Evolutionary conservation across 78 protist genomes (phyloP), one percentile per base, ranked within the genome.

Genomic region (Speleostelium caveatum): DNA sequence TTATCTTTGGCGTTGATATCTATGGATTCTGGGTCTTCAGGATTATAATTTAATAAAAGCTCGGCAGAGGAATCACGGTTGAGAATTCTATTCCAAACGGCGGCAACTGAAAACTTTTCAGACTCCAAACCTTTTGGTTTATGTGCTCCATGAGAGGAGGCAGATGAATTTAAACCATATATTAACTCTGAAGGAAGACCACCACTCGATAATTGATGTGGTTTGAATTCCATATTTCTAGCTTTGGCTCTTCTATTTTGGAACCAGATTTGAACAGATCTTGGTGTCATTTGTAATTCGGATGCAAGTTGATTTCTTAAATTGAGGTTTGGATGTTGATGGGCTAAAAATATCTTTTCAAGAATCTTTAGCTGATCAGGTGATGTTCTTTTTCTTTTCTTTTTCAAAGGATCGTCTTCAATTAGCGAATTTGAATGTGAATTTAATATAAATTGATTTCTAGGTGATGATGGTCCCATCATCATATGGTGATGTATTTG

Each of bases 241-340:
- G 86, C 75, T 69, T 85, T 86, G 62, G 93, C 93, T 41, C 95
- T 85, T 42, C 95, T 69, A 55, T 93, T 93, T 76, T 93, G 95
- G 69, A 93, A 93, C 95, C 95, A 93, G n/a, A 83, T 75, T 62
- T 86, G 95, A 28, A 93, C 95, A 1, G 88, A 51, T 53, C 95
- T 51, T 21, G 95, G 90, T 32, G 93, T 75, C 95, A 93, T 86
- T 16, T 53, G 74, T 49, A 93, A 78, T 41, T 80, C 86, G 41
- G 72, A 39, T 2, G 95, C 95, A 36, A 93, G 85, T 26, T 75
- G 86, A 41, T 72, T 69, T 38, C 95, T 62, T 12, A 53, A 30
- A 49, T 56, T 75, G 3, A 78, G 71, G n/a, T 49, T 89, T 60
- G 94, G 94, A 61, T 89, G 79, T 58, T 65, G 94, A 21, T 77